These are phyloP conservation scores for Alternaria longipes DNA, from an alignment of 2,329 filamentous ascomycete species.

Conservation along the genomic window DNA sequence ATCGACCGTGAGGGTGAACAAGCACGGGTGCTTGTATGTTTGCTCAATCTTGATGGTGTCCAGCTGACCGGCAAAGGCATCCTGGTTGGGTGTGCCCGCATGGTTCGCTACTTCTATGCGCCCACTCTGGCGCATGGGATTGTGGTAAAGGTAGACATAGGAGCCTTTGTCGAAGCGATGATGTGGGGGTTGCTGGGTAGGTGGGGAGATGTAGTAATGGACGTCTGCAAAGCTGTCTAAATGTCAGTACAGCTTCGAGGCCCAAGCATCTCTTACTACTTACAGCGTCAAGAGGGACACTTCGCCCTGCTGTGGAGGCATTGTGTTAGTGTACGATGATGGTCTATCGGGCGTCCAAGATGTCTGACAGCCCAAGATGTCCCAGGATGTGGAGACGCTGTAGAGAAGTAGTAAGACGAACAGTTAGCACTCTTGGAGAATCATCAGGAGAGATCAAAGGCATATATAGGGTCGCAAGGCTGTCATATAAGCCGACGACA, in stretches of 20 bases:
- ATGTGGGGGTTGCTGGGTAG: slow-evolving; percentile 72
- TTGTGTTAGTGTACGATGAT: slow-evolving; percentile 35
- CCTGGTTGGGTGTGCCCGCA: slow-evolving; percentile 77
- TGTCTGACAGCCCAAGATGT: slow-evolving; percentile 13
- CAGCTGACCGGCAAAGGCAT: slow-evolving; percentile 78
- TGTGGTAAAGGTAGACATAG: slow-evolving; percentile 83
- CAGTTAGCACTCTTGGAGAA: slow-evolving; percentile 24
- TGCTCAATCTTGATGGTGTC: slow-evolving; percentile 72
- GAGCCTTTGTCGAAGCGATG: slow-evolving; percentile 83
- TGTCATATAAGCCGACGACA: slow-evolving; percentile 23
- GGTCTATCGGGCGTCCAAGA: slow-evolving; percentile 19
- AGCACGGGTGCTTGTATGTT: slow-evolving; percentile 76
- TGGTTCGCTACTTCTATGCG: slow-evolving; percentile 80
- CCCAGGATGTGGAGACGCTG: slow-evolving; percentile 5
- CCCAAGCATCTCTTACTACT: slow-evolving; percentile 26
- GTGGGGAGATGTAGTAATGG: slow-evolving; percentile 80
- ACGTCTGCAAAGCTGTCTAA: slow-evolving; percentile 74
- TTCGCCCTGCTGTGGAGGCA: slow-evolving; percentile 61
- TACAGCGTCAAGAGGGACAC: slow-evolving; percentile 59
- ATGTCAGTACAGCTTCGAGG: slow-evolving; percentile 20
- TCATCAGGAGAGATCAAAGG: slow-evolving; percentile 14
- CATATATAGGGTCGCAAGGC: slow-evolving; percentile 30
- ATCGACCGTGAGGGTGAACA: slow-evolving; percentile 73
- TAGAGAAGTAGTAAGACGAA: slow-evolving; percentile 12
- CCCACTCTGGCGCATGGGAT: slow-evolving; percentile 71